phyloP scores from a whole-genome alignment of 164 flowering plant genomes.

The Macadamia integrifolia region DNA sequence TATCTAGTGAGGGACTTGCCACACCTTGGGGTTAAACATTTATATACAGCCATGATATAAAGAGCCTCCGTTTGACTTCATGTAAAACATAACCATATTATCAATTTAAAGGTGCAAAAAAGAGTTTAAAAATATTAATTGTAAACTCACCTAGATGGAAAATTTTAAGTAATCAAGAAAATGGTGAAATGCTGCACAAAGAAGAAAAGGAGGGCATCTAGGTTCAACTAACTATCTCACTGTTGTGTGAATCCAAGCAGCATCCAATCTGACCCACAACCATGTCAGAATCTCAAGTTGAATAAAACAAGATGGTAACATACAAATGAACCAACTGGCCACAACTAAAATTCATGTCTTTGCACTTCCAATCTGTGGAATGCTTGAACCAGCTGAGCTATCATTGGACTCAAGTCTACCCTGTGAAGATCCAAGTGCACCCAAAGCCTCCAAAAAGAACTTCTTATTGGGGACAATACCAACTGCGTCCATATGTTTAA shows the following conservation, averaged over 20 bases:
- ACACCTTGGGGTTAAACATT: no score
- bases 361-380: conserved; percentile 1
- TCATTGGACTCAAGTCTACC: conserved; percentile 19
- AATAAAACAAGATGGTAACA: neutral
- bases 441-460: conserved; percentile 90
- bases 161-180: no score
- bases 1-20: no score
- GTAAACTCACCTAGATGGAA: no score
- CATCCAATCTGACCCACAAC: neutral
- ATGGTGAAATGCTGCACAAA: no score
- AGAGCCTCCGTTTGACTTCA: no score
- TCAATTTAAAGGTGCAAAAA: no score
- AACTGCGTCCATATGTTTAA: conserved; percentile 63
- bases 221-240: neutral
- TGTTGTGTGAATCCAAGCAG: conserved; percentile 1
- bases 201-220: no score
- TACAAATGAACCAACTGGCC: neutral
- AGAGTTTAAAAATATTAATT: no score
- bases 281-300: neutral
- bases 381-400: conserved; percentile 10
- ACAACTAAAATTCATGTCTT: conserved; percentile 14
- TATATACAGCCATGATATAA: no score
- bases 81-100: no score
- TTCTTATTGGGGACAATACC: conserved; percentile 83
- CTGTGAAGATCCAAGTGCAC: conserved; percentile 48